Percentiles rank a stretch among this genome's conserved stretches.
Evolutionary conservation across 805 yeast genomes (phyloP).

Genomic region (Metschnikowia anglica): DNA sequence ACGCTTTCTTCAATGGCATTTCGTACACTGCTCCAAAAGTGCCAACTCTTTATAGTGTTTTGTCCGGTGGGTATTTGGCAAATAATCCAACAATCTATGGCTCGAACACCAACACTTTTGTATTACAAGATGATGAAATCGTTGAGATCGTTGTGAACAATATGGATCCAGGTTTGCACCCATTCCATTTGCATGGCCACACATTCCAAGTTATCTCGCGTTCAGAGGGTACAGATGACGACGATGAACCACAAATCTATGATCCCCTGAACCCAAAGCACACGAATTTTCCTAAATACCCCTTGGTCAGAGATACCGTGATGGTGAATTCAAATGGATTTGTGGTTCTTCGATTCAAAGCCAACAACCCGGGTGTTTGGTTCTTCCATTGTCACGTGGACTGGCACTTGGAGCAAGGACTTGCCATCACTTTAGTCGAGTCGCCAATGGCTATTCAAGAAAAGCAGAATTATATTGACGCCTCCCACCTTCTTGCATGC

Average conservation of each 20-base stretch:
- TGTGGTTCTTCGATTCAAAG: slow-evolving; percentile 67
- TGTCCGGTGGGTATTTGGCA: slow-evolving; percentile 59
- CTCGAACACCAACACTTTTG: slow-evolving; percentile 60
- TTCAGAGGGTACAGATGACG: slow-evolving; percentile 52
- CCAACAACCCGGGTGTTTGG: slow-evolving; percentile 94
- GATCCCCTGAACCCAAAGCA: slow-evolving; percentile 42
- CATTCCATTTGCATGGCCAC: slow-evolving; percentile 79
- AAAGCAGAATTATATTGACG: slow-evolving; percentile 34
- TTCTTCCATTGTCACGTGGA: slow-evolving; percentile 90
- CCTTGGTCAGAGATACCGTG: slow-evolving; percentile 69
- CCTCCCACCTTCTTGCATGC: slow-evolving; percentile 53
- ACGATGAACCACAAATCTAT: slow-evolving; percentile 50
- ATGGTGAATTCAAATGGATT: slow-evolving; percentile 66
- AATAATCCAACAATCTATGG: slow-evolving; percentile 68
- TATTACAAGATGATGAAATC: slow-evolving; percentile 59
- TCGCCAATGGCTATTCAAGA: slow-evolving; percentile 56
- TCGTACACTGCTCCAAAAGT: slow-evolving; percentile 66
- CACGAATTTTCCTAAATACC: slow-evolving; percentile 53
- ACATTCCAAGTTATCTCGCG: slow-evolving; percentile 61
- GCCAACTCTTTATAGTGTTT: slow-evolving; percentile 65
- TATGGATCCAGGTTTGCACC: slow-evolving; percentile 75
- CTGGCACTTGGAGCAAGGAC: slow-evolving; percentile 82
- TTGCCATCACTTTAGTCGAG: slow-evolving; percentile 69
- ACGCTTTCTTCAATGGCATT: slow-evolving; percentile 71
- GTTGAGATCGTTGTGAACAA: slow-evolving; percentile 79